Base-by-base conservation (phyloP, 2,329 filamentous ascomycete species). In the Malbranchea zuffiana region DNA sequence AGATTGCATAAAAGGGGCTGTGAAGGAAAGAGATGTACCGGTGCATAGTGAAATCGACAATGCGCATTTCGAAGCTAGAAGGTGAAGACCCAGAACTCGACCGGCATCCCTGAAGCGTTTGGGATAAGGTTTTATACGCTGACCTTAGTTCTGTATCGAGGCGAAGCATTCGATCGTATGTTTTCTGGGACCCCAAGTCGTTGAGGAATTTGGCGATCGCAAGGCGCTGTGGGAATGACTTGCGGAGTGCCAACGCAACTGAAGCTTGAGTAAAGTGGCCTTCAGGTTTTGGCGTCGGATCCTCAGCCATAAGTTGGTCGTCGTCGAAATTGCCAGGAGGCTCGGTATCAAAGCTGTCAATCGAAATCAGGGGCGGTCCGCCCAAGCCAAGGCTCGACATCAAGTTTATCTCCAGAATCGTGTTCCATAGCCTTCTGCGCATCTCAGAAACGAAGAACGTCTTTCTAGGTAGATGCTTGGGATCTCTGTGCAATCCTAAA, bases 211-310 rank as follows among this genome's bases (percentile, higher is more conserved):
- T 57, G 5, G 66, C 56, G 6, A 72, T 59, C 6, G 58, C 53
- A 1, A 72, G 50, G 1, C 70, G 61, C 1, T 62, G 50, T 0
- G 61, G 52, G 3, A 69, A 58, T 0, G 69, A 67, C 31, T 57
- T 58, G 12, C 64, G 45, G 0, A 71, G 49, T 1, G 65, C 61
- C 2, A 74, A 56, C 23, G 69, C 62, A 1, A 74, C 53, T 0
- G 71, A 71, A 37, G 66, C 69, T 28, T 71, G 62, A 0, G 72
- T 71, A 33, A 61, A 64, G 5, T 43, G 45, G 13, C 48, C 42
- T 1, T 57, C 46, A 0, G 60, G 57, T 11, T 56, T 60, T 0
- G 61, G 51, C 0, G 7, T 43, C 42, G 44, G 38, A 19, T 36
- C 28, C 20, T 15, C 32, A 18, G 17, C 13, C 21, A 26, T 15